Base-by-base conservation (phyloP, 202 grass and related monocot genomes). In the Carex sylvatica region DNA sequence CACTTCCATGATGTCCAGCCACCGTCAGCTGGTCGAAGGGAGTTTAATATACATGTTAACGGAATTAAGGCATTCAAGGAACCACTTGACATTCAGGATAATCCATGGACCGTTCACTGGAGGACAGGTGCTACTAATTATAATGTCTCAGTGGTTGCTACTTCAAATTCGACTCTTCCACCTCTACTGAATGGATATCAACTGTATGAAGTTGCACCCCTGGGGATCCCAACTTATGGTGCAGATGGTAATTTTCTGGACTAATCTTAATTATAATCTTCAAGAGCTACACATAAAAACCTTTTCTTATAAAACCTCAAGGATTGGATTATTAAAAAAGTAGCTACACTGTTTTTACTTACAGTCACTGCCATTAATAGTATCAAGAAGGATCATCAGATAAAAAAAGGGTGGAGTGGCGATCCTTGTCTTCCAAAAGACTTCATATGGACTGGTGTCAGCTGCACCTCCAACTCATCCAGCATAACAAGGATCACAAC, bases 171-270 rank as follows among this genome's bases (percentile, higher is more conserved):
- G 13, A 74, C 16, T n/a, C 9, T 81, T 16, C 86, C 86, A 0
- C 90, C 90, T 15, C 72, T 90, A 63, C 70, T 92, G 49, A 95
- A 90, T 81, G 90, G 84, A 46, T 36, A 44, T 35, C 82, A 88
- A 65, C 12, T 81, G 11, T 84, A 80, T 54, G 47, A 73, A 23
- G 12, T 70, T 4, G 35, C 20, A 65, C 64, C 35, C 9, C 0
- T 60, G 13, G 44, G 16, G 16, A 18, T 18, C 16, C 6, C n/a
- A n/a, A 84, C 86, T 10, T 59, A 88, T 15, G 0, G 6, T 33
- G 24, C 33, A 6, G 86, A 88, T 71, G 86, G 86, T 88, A 81
- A 11, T 30, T 77, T 16, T 55, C 44, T 47, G 9, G 9, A 47
- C 1, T 0, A 47, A n/a, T n/a, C n/a, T n/a, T n/a, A n/a, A n/a